phyloP scores from a whole-genome alignment of 495 filamentous ascomycete genomes.

The Mycothermus thermophilus region DNA sequence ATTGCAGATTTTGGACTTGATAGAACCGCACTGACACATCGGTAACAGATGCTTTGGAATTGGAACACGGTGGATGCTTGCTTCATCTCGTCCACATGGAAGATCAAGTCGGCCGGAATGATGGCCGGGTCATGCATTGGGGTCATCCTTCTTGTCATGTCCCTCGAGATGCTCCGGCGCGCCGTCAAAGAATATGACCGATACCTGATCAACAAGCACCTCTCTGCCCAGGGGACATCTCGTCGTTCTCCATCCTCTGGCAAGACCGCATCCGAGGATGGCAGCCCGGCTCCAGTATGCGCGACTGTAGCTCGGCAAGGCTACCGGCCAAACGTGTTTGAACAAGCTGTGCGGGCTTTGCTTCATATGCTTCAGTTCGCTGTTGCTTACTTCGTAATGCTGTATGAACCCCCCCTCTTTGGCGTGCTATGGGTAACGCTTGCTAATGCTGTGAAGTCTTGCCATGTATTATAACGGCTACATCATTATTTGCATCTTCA shows the following conservation, averaged over 20 bases:
- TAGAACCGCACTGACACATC: too few species aligned
- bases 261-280: not conserved
- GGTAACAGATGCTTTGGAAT: conserved; percentile 64
- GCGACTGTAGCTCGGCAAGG: not conserved
- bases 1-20: too few species aligned
- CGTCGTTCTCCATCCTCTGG: too few species aligned
- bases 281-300: not conserved
- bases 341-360: conserved; percentile 48
- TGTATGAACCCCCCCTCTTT: too few species aligned
- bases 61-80: conserved; percentile 59
- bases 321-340: conserved; percentile 36
- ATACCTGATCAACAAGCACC: conserved; percentile 35
- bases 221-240: not conserved
- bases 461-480: conserved; percentile 59
- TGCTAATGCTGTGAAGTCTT: conserved; percentile 11
- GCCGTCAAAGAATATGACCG: conserved; percentile 45
- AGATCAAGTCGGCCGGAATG: conserved; percentile 43
- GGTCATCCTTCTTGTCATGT: conserved; percentile 46
- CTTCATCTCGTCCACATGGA: conserved; percentile 55
- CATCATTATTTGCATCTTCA: conserved; percentile 50
- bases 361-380: conserved; percentile 56
- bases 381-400: conserved; percentile 58
- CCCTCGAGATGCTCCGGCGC: conserved; percentile 51
- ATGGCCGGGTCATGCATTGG: conserved; percentile 64
- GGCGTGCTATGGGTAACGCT: too few species aligned